Conservation (phyloP, 257 asterid genomes). For the Thymus mandschuricus region DNA sequence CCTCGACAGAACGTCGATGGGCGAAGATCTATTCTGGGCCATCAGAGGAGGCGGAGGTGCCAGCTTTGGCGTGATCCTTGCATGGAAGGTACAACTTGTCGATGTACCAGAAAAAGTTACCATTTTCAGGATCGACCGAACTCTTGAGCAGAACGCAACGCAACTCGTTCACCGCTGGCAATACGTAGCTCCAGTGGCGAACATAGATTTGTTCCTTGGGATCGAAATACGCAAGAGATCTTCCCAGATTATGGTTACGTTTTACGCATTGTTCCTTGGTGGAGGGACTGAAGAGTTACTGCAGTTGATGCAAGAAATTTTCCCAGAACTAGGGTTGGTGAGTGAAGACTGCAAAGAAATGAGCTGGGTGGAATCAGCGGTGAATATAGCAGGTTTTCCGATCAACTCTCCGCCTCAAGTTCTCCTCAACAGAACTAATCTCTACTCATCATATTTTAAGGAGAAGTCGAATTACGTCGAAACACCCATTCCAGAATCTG, state of each 20-base stretch:
- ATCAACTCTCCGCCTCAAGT: background rate
- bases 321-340: background rate
- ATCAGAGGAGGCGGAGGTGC: slow-evolving; percentile 1
- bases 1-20: background rate
- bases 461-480: slow-evolving; percentile 16
- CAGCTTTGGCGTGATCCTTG: background rate
- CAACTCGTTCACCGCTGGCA: slow-evolving; percentile 4
- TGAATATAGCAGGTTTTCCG: background rate
- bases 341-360: background rate
- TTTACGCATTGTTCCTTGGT: background rate
- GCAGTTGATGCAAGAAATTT: background rate
- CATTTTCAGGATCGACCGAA: background rate
- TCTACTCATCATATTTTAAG: background rate
- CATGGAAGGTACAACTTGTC: background rate
- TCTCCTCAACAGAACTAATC: background rate
- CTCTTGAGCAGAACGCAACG: background rate
- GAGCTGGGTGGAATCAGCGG: background rate
- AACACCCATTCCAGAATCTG: slow-evolving; percentile 10
- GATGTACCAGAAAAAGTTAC: background rate
- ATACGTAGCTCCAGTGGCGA: background rate
- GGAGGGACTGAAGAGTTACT: background rate
- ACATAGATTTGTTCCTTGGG: background rate
- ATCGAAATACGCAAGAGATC: no score
- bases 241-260: no score
- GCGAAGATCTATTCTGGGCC: background rate